phyloP scores from a whole-genome alignment of 192 early-diverging fungal genomes.

The Podila verticillata region DNA sequence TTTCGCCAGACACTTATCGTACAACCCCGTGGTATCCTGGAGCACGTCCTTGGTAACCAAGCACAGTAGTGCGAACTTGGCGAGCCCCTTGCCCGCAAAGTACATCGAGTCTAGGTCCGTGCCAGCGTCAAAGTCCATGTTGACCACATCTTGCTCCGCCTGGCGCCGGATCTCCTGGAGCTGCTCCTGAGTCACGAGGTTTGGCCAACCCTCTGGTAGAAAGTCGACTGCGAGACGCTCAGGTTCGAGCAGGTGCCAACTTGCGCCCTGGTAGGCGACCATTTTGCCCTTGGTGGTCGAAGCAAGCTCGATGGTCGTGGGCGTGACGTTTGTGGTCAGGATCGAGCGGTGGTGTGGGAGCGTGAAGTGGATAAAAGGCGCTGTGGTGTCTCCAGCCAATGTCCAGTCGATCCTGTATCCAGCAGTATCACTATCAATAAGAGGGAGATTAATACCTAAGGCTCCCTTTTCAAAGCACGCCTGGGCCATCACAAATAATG shows the following conservation, averaged over 20 bases:
- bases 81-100: constrained; percentile 48
- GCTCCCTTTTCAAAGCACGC: too few species aligned
- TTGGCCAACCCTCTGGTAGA: constrained; percentile 23
- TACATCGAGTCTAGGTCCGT: constrained; percentile 45
- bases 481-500: too few species aligned
- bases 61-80: constrained; percentile 37
- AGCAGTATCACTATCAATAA: constrained; percentile 8
- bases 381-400: constrained; percentile 6
- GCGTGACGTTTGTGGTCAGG: constrained; percentile 17
- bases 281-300: constrained; percentile 49
- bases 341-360: constrained; percentile 34
- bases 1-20: constrained; percentile 22
- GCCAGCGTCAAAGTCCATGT: constrained; percentile 4
- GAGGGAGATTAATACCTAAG: too few species aligned
- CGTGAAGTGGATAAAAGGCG: constrained; percentile 37
- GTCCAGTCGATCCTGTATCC: constrained; percentile 47
- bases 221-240: constrained; percentile 19
- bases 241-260: constrained; percentile 29
- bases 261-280: constrained; percentile 34
- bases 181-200: constrained; percentile 9
- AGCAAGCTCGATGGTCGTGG: constrained; percentile 15
- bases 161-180: constrained; percentile 18
- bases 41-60: constrained; percentile 32
- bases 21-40: constrained; percentile 6
- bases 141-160: constrained; percentile 15